Conservation (phyloP, 768 basidiomycete genomes). For the Trametes coccinea region DNA sequence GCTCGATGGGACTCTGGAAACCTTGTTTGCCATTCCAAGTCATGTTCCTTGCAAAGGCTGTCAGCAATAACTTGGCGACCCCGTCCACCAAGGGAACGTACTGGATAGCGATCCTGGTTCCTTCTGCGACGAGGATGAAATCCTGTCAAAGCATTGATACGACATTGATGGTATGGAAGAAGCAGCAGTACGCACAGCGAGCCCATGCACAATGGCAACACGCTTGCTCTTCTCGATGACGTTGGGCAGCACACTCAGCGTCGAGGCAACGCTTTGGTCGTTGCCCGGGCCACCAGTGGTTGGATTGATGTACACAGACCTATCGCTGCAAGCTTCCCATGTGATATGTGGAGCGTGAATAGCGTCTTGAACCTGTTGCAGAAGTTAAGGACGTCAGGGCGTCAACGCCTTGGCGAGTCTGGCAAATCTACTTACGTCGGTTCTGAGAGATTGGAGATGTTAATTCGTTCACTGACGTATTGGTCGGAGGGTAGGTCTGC, state of each 20-base stretch:
- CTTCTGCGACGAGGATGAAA: conserved; percentile 39
- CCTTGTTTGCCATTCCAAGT: conserved; percentile 38
- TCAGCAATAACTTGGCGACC: no score
- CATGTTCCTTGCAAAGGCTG: conserved; percentile 32
- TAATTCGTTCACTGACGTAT: neutral
- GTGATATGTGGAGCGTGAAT: conserved; percentile 39
- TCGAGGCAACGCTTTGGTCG: conserved; percentile 35
- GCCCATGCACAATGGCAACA: conserved; percentile 36
- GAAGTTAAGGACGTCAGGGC: neutral
- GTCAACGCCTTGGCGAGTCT: neutral
- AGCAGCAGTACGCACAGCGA: conserved; percentile 26
- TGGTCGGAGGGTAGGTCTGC: neutral
- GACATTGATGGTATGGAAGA: neutral
- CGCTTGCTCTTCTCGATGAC: conserved; percentile 40
- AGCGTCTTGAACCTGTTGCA: conserved; percentile 36
- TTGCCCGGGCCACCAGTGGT: conserved; percentile 28
- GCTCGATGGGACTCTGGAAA: conserved; percentile 37
- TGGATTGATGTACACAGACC: conserved; percentile 32
- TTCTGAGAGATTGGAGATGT: conserved; percentile 23
- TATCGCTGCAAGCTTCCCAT: conserved; percentile 32
- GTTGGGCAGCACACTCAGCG: conserved; percentile 38
- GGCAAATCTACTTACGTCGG: conserved; percentile 34
- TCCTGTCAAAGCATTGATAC: conserved; percentile 26
- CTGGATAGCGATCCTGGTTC: conserved; percentile 40
- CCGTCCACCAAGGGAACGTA: conserved; percentile 10